Evolutionary conservation across 106 monocot species (phyloP).

Genomic region (Triglochin maritima): DNA sequence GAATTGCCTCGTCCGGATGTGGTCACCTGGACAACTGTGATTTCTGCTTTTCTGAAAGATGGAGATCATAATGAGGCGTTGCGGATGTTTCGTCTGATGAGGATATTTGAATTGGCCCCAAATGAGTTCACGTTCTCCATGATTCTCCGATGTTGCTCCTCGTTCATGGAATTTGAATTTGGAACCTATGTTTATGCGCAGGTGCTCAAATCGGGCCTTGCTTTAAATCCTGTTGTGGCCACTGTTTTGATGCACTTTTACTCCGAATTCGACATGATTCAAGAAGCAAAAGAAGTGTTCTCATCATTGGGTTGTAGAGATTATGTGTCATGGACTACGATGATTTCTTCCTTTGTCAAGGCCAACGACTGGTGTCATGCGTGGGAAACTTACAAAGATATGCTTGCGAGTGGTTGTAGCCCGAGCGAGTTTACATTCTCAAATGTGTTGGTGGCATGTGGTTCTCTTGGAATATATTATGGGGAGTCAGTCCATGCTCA

Average conservation of each 20-base stretch:
- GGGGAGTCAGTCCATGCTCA: constrained; percentile 55
- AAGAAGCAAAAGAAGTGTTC: constrained; percentile 29
- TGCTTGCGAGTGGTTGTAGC: constrained; percentile 20
- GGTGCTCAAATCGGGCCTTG: constrained; percentile 31
- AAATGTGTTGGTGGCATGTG: constrained; percentile 42
- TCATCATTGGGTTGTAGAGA: constrained; percentile 24
- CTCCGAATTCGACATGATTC: constrained; percentile 18
- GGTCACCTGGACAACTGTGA: constrained; percentile 53
- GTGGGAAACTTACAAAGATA: constrained; percentile 28
- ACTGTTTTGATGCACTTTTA: constrained; percentile 49
- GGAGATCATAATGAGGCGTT: constrained; percentile 27
- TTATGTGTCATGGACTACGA: constrained; percentile 51
- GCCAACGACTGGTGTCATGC: constrained; percentile 29
- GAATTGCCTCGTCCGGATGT: constrained; percentile 46
- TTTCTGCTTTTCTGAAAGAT: constrained; percentile 32
- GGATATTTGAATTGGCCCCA: constrained; percentile 8
- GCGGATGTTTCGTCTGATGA: constrained; percentile 31
- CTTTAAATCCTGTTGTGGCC: constrained; percentile 19
- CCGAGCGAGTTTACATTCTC: constrained; percentile 74
- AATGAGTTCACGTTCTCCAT: constrained; percentile 63
- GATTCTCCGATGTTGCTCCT: constrained; percentile 33
- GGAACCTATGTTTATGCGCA: constrained; percentile 30
- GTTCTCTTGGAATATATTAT: constrained; percentile 7
- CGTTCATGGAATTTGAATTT: constrained; percentile 5
- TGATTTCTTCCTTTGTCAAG: constrained; percentile 52